phyloP scores from a whole-genome alignment of 2,329 filamentous ascomycete genomes.

The Diplodia seriata region DNA sequence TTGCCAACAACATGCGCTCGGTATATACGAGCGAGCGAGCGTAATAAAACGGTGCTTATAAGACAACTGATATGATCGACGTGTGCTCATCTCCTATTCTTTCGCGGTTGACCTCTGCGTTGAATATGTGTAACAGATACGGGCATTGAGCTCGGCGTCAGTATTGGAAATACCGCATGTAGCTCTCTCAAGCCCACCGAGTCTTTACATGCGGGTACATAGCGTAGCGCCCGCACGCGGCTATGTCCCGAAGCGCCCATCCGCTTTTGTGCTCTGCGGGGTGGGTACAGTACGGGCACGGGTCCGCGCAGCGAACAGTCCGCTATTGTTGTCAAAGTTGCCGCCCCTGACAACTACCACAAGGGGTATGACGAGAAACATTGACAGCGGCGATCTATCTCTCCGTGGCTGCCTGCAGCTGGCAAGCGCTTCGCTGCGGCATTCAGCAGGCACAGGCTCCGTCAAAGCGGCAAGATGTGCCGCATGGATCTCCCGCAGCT shows the following conservation, averaged over 20 bases:
- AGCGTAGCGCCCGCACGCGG: conserved; percentile 15
- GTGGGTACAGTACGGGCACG: conserved; percentile 14
- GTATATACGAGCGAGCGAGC: conserved; percentile 9
- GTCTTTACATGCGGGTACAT: conserved; percentile 12
- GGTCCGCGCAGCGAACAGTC: conserved; percentile 22
- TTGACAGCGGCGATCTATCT: conserved; percentile 14
- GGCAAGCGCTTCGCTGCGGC: conserved; percentile 20
- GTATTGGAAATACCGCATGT: conserved; percentile 19
- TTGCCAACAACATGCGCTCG: background rate
- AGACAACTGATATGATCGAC: background rate
- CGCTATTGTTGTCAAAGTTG: background rate
- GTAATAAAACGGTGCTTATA: conserved; percentile 13
- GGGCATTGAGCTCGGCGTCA: conserved; percentile 14
- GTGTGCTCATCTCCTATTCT: conserved; percentile 20
- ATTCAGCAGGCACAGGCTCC: conserved; percentile 2
- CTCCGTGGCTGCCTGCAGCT: conserved; percentile 17
- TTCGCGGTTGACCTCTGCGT: conserved; percentile 2
- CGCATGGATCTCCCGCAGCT: conserved; percentile 24
- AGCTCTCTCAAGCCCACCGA: conserved; percentile 5
- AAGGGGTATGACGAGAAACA: conserved; percentile 18
- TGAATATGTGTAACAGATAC: conserved; percentile 17
- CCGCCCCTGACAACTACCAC: conserved; percentile 23
- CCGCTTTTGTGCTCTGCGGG: conserved; percentile 3
- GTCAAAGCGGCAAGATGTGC: conserved; percentile 21
- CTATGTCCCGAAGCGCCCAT: conserved; percentile 13